Base-by-base conservation (phyloP, 2,329 filamentous ascomycete species). In the Metarhizium brunneum region DNA sequence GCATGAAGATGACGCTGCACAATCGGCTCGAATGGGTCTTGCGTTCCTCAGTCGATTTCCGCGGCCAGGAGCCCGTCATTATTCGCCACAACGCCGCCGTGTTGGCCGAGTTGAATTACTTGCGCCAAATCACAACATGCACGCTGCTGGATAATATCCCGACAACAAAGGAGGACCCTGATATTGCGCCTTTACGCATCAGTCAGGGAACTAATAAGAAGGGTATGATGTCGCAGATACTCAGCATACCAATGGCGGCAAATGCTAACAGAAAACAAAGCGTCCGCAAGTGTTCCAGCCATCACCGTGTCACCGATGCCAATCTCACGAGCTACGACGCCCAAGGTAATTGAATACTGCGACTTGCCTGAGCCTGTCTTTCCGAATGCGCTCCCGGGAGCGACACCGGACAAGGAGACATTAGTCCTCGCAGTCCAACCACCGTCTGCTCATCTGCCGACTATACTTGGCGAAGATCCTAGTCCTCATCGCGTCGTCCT, bases 61-160 rank as follows among this genome's bases (percentile, higher is more conserved):
- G 55, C 32, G 56, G 55, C 1, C 61, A 68, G 6, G 65, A 66
- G 25, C 59, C 64, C 2, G 55, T 66, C 0, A 56, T 69, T 18
- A 65, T 61, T 53, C 62, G 64, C 1, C 61, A 69, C 25, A 64
- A 69, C 54, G 61, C 62, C 7, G 57, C 65, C 4, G 66, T 68
- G 0, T 50, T 69, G 20, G 60, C 66, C 0, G 66, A 69, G 54
- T 40, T 69, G 56, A 64, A 59, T 35, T 68, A 65, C 32, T 40
- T 69, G 14, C 42, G 51, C 2, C 51, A 53, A 7, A 53, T 47
- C 6, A 53, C 51, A 7, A 36, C 18, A 29, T 36, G 14, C 29
- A 43, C 40, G 6, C 16, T 53, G 11, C 25, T 3, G 25, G 30
- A 7, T 2, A 45, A 36, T 38, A n/a, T n/a, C 2, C 6, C 18